A percentile compares a stretch with the other conserved stretches of the same genome.
Conservation (phyloP, 352 stramenopile genomes). For the Globisporangium emineosum region DNA sequence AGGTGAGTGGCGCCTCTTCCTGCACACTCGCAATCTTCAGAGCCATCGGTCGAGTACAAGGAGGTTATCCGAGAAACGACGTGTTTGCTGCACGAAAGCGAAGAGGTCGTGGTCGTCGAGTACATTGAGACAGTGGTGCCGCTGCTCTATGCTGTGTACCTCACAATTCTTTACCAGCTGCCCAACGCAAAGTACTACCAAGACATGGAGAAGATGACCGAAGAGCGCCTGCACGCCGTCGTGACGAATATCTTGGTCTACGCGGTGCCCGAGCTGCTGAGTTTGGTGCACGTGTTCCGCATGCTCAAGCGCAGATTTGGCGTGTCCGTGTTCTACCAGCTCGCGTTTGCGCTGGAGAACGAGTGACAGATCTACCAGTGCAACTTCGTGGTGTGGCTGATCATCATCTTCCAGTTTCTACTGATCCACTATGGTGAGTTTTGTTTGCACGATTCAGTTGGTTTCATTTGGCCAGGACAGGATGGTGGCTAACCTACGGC, state of each 20-base stretch:
- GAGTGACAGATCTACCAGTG: constrained; percentile 21
- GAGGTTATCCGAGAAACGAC: too few species aligned
- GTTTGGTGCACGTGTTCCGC: not conserved
- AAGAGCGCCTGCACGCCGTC: not conserved
- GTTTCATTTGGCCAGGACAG: too few species aligned
- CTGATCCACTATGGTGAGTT: constrained; percentile 25
- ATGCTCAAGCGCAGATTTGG: not conserved
- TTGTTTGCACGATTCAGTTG: too few species aligned
- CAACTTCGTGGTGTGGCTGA: constrained; percentile 27
- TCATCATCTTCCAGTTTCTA: constrained; percentile 30
- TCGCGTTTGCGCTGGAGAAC: constrained; percentile 22
- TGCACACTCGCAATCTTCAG: too few species aligned
- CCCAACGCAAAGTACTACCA: not conserved
- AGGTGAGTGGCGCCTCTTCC: too few species aligned
- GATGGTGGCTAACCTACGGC: too few species aligned
- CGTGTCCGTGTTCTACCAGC: not conserved
- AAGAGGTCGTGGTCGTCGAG: not conserved
- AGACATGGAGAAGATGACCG: not conserved
- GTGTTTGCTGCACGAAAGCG: not conserved
- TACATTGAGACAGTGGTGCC: not conserved
- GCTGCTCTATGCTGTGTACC: not conserved
- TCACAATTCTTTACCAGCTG: not conserved
- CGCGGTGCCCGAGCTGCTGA: not conserved
- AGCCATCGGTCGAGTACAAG: too few species aligned
- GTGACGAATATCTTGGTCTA: constrained; percentile 5